Evolutionary conservation across 148 eudicot genomes (phyloP).

Genomic region (Beta vulgaris): DNA sequence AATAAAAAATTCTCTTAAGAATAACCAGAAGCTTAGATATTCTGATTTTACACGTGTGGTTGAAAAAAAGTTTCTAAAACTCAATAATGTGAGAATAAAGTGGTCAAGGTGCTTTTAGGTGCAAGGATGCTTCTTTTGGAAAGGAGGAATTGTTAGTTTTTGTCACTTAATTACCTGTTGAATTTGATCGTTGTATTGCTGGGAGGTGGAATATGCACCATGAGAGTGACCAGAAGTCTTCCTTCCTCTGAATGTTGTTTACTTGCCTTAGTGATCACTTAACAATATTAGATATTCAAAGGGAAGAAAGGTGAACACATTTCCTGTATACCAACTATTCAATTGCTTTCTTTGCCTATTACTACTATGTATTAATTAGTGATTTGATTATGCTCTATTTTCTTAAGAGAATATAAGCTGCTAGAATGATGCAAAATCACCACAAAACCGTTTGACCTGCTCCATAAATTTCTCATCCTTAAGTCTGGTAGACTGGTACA

Average conservation of each 20-base stretch:
- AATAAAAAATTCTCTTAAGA: constrained; percentile 24
- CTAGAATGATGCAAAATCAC: not conserved
- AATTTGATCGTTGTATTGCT: constrained; percentile 1
- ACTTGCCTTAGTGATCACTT: not conserved
- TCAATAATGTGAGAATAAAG: constrained; percentile 44
- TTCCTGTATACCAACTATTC: too few relatives aligned
- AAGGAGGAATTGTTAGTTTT: constrained; percentile 40
- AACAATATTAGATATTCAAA: not conserved
- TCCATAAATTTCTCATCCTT: too few relatives aligned
- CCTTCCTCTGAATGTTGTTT: not conserved
- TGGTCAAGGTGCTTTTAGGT: constrained; percentile 35
- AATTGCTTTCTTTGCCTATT: not conserved
- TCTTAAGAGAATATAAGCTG: not conserved
- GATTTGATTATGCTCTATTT: not conserved
- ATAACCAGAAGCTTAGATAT: constrained; percentile 27
- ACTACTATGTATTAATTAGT: not conserved
- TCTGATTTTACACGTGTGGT: constrained; percentile 36
- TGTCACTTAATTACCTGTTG: constrained; percentile 34
- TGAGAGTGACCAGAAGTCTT: not conserved
- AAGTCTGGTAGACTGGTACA: too few relatives aligned
- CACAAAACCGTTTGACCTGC: too few relatives aligned
- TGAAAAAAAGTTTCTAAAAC: constrained; percentile 22
- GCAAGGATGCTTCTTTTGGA: constrained; percentile 39
- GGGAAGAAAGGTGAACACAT: too few relatives aligned
- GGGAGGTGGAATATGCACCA: constrained; percentile 19